phyloP scores from a whole-genome alignment of 2,329 filamentous ascomycete species.

The Lomentospora prolificans region DNA sequence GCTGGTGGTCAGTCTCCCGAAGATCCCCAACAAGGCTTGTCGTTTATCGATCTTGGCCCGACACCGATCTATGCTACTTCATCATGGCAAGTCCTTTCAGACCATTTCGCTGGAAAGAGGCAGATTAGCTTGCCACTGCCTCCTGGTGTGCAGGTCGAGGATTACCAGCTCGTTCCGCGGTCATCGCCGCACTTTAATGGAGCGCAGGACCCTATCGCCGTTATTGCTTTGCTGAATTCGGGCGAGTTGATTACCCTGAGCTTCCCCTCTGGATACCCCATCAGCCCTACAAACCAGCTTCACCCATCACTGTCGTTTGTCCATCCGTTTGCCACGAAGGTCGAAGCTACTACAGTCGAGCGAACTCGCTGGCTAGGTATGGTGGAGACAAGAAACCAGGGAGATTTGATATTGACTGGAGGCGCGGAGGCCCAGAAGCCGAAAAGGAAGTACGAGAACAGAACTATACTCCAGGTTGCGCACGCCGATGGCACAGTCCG shows the following conservation, averaged over 20 bases:
- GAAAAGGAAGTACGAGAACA: conserved; percentile 67
- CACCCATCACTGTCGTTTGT: conserved; percentile 81
- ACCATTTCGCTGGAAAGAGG: conserved; percentile 70
- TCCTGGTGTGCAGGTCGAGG: conserved; percentile 62
- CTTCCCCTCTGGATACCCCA: conserved; percentile 85
- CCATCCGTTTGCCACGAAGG: conserved; percentile 74
- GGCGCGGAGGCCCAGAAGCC: conserved; percentile 63
- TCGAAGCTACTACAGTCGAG: conserved; percentile 63
- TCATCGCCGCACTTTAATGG: conserved; percentile 77
- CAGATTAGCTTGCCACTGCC: conserved; percentile 66
- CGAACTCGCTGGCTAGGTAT: conserved; percentile 81
- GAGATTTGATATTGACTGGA: conserved; percentile 68
- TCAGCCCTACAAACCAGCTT: conserved; percentile 85
- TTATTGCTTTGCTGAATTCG: conserved; percentile 69
- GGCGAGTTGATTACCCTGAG: conserved; percentile 84
- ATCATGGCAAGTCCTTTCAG: conserved; percentile 71
- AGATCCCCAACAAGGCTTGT: conserved; percentile 63
- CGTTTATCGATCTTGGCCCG: conserved; percentile 78
- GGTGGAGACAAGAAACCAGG: conserved; percentile 71
- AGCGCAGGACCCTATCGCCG: conserved; percentile 80
- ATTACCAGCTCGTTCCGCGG: conserved; percentile 78
- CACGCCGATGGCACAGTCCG: conserved; percentile 89
- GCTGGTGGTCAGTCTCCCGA: conserved; percentile 68
- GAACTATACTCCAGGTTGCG: conserved; percentile 76
- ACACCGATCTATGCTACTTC: conserved; percentile 90